Percentiles rank a stretch among this genome's conserved stretches.
Conservation (phyloP, 23 red algal genomes). For the Gracilaria gracilis region DNA sequence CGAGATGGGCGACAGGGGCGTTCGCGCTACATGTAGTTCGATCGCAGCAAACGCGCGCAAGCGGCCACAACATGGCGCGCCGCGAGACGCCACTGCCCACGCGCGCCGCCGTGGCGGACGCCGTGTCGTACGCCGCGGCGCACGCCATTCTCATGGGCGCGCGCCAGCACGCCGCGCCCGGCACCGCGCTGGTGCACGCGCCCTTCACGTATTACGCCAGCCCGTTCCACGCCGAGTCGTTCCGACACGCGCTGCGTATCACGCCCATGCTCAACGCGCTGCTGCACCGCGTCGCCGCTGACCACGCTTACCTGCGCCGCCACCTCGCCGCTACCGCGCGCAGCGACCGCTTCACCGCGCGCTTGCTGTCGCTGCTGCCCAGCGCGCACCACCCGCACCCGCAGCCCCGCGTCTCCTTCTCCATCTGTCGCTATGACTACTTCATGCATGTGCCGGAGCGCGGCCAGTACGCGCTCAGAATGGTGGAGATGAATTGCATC, state of each 20-base stretch:
- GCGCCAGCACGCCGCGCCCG: slow-evolving; percentile 3
- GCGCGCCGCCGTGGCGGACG: slow-evolving; percentile 11
- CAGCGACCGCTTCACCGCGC: slow-evolving; percentile 65
- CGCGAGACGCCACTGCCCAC: background rate
- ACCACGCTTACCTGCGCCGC: slow-evolving; percentile 57
- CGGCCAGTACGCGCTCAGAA: slow-evolving; percentile 38
- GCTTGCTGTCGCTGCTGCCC: slow-evolving; percentile 47
- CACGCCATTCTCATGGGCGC: slow-evolving; percentile 43
- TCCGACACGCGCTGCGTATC: slow-evolving; percentile 55
- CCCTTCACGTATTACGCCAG: slow-evolving; percentile 77
- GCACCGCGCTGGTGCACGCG: slow-evolving; percentile 52
- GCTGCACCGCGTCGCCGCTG: slow-evolving; percentile 44
- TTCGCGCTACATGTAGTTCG: too few species aligned
- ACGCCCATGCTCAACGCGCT: slow-evolving; percentile 73
- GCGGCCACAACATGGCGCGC: background rate
- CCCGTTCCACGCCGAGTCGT: slow-evolving; percentile 38
- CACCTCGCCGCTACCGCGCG: slow-evolving; percentile 3
- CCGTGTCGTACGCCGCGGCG: slow-evolving; percentile 31
- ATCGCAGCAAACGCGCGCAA: too few species aligned
- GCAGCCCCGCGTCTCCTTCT: slow-evolving; percentile 28
- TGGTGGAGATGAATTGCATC: slow-evolving; percentile 97
- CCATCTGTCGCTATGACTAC: slow-evolving; percentile 89
- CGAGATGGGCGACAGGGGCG: too few species aligned
- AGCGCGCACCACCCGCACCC: background rate
- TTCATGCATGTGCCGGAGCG: slow-evolving; percentile 56